phyloP scores from a whole-genome alignment of 1,284 basidiomycete genomes.

The Puccinia brachypodii region DNA sequence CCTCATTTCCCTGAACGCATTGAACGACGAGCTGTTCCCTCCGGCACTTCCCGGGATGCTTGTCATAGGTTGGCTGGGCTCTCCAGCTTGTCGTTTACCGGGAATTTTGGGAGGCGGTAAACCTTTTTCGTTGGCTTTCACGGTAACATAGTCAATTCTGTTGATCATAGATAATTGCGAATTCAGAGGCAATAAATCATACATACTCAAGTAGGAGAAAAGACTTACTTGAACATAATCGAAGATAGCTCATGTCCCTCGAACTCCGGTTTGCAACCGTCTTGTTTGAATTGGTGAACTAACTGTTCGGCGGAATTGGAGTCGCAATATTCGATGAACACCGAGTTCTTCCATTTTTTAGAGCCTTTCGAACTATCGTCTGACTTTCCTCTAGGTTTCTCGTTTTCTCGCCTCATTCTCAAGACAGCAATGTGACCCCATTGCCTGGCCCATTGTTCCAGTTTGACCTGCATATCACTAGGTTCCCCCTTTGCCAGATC shows the following conservation, averaged over 20 bases:
- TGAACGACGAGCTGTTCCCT: conserved; percentile 36
- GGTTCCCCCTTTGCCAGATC: conserved; percentile 41
- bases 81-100: conserved; percentile 23
- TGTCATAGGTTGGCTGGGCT: background rate
- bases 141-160: conserved; percentile 47
- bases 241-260: conserved; percentile 30
- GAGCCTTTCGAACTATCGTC: background rate
- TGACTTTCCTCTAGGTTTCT: background rate
- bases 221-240: conserved; percentile 48
- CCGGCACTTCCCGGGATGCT: background rate
- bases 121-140: conserved; percentile 48
- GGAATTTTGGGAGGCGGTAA: conserved; percentile 32
- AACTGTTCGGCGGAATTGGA: conserved; percentile 35
- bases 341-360: conserved; percentile 45
- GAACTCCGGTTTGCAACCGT: conserved; percentile 26
- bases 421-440: conserved; percentile 41
- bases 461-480: conserved; percentile 32
- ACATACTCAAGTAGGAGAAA: background rate
- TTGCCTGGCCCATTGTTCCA: conserved; percentile 44
- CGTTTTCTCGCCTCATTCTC: conserved; percentile 45
- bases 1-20: conserved; percentile 43
- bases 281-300: conserved; percentile 33
- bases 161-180: background rate
- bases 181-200: background rate
- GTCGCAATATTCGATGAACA: conserved; percentile 41